Evolutionary conservation across 129 eudicot genomes (phyloP).

Genomic region (Helianthus annuus): HanXRQr2.0-SUNRISE NC_035443.2:73207189-73207688

Average conservation of each 20-base stretch:
- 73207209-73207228: conserved; percentile 54
- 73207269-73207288: conserved; percentile 84
- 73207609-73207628: neutral
- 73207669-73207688: conserved; percentile 5
- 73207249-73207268: conserved; percentile 54
- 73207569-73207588: neutral
- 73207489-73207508: conserved; percentile 83
- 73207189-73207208: neutral
- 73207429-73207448: conserved; percentile 53
- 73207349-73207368: conserved; percentile 65
- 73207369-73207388: conserved; percentile 75
- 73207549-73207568: neutral
- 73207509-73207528: conserved; percentile 76
- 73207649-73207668: conserved; percentile 16
- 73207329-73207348: conserved; percentile 79
- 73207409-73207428: conserved; percentile 57
- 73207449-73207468: conserved; percentile 50
- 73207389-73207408: conserved; percentile 53
- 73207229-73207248: conserved; percentile 60
- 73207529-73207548: neutral
- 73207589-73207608: neutral
- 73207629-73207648: neutral
- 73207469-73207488: conserved; percentile 62
- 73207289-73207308: conserved; percentile 73
- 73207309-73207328: conserved; percentile 63